Percentiles rank a stretch among this genome's conserved stretches.
Evolutionary conservation across 2,329 filamentous ascomycete species (phyloP).

Genomic region (Trichoderma citrinoviride): DNA sequence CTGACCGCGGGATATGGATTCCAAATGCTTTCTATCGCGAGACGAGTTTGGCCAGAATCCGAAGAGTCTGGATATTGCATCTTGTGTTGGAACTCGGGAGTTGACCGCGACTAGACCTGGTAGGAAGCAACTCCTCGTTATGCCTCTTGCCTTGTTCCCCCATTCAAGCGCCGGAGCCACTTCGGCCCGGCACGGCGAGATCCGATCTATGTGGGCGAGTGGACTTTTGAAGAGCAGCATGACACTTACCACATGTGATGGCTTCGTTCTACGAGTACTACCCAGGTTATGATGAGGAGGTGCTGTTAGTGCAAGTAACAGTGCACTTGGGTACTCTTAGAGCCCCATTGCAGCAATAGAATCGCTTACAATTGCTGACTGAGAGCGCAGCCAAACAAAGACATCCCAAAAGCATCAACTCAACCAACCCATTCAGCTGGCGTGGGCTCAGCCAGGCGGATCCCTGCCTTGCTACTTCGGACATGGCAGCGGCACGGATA

Average conservation of each 20-base stretch:
- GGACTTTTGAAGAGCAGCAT: background rate
- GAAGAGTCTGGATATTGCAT: background rate
- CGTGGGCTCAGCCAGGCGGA: background rate
- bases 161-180: background rate
- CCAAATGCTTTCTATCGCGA: fast-evolving
- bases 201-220: slow-evolving; percentile 7
- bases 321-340: no score
- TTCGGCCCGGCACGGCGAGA: slow-evolving; percentile 13
- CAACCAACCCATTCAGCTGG: slow-evolving; percentile 5
- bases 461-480: background rate
- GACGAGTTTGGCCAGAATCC: background rate
- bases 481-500: background rate
- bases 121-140: no score
- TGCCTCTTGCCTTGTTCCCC: no score
- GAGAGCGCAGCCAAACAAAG: background rate
- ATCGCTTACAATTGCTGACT: background rate
- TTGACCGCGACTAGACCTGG: no score
- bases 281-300: no score
- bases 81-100: background rate
- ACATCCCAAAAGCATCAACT: background rate
- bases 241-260: background rate
- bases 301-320: no score
- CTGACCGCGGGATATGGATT: background rate
- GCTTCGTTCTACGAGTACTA: no score
- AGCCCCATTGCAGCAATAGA: no score